A percentile compares a stretch with the other conserved stretches of the same genome.
Evolutionary conservation across 768 basidiomycete genomes (phyloP).

Genomic region (Hericium coralloides): DNA sequence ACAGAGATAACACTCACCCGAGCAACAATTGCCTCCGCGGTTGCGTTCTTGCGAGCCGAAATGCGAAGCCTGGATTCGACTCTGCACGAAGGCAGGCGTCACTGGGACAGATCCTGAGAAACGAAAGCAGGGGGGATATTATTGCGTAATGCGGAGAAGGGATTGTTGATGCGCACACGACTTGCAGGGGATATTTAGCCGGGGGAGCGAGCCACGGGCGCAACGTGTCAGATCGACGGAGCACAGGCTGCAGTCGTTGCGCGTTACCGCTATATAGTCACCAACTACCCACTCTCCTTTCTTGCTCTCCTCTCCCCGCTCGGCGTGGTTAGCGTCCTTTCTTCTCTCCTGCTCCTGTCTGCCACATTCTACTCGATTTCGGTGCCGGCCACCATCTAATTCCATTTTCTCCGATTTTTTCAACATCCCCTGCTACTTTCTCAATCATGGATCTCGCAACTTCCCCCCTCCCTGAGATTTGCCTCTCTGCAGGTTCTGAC

Average conservation of each 20-base stretch:
- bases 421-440: conserved; percentile 29
- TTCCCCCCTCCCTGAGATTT: conserved; percentile 17
- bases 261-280: not conserved
- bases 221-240: conserved; percentile 52
- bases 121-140: no score
- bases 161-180: no score
- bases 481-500: conserved; percentile 17
- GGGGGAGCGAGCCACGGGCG: conserved; percentile 78
- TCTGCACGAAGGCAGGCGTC: no score
- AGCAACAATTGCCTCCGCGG: no score
- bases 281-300: not conserved
- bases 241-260: conserved; percentile 22
- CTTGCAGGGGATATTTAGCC: conserved; percentile 51
- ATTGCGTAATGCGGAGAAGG: no score
- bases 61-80: no score
- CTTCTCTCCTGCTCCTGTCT: conserved; percentile 21
- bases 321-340: conserved; percentile 16
- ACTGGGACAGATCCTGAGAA: no score
- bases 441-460: conserved; percentile 14
- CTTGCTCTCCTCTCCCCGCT: conserved; percentile 10
- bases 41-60: no score
- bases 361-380: conserved; percentile 23
- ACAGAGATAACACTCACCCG: no score
- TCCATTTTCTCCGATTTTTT: not conserved
- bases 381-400: conserved; percentile 26